These are phyloP conservation scores for Saccharomycopsis oosterbeekiorum DNA, from an alignment of 805 yeast species.

Conservation along the genomic window DNA sequence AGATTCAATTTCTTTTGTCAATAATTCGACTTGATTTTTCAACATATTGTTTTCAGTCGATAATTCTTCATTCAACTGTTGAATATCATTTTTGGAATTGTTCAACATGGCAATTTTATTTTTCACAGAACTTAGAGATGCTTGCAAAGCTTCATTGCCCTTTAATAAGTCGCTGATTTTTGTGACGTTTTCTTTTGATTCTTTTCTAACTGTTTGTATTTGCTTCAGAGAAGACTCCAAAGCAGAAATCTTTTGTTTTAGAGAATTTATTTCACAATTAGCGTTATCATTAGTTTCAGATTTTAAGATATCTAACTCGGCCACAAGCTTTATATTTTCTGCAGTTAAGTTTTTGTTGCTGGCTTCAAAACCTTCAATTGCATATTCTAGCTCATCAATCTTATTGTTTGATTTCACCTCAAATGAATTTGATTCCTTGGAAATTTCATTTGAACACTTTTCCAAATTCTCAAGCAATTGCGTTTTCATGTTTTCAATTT, in stretches of 20 bases:
- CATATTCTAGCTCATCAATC: conserved; percentile 2
- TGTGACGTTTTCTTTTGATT: background rate
- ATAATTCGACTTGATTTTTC: background rate
- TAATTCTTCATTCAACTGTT: background rate
- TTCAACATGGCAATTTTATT: background rate
- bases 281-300: conserved; percentile 7
- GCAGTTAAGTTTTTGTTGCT: background rate
- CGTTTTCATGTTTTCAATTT: conserved; percentile 1
- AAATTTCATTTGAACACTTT: background rate
- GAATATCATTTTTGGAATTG: background rate
- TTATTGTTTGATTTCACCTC: conserved; percentile 5
- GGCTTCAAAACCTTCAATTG: background rate
- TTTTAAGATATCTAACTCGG: conserved; percentile 2
- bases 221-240: background rate
- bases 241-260: background rate
- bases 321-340: conserved; percentile 4
- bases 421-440: conserved; percentile 4
- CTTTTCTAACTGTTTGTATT: background rate
- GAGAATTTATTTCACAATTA: background rate
- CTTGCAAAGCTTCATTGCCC: background rate
- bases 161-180: background rate
- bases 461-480: background rate
- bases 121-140: background rate
- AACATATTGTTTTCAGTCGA: background rate
- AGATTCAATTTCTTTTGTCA: background rate